These are phyloP conservation scores for Adenanthera pavonina DNA, from an alignment of 306 rosid genomes.

Conservation along the genomic window DNA sequence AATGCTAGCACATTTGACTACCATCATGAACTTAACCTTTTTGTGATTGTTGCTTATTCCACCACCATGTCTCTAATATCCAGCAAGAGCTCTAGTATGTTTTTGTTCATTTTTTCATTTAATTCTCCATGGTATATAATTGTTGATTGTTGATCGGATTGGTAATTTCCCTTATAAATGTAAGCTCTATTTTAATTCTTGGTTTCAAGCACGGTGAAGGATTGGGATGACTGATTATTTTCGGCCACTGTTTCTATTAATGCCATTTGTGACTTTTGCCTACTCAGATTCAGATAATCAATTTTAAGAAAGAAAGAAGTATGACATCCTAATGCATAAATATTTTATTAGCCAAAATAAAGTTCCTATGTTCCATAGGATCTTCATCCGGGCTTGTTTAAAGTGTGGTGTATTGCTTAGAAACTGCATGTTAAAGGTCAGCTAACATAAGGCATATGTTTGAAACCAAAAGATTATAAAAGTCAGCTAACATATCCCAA, in stretches of 20 bases:
- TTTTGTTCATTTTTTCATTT: slow-evolving; percentile 36
- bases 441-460: slow-evolving; percentile 69
- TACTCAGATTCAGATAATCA: slow-evolving; percentile 19
- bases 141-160: slow-evolving; percentile 26
- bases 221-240: slow-evolving; percentile 38
- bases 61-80: slow-evolving; percentile 41
- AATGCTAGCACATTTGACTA: slow-evolving; percentile 62
- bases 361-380: slow-evolving; percentile 17
- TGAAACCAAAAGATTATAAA: slow-evolving; percentile 60
- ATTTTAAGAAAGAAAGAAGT: not conserved
- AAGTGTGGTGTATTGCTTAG: slow-evolving; percentile 5
- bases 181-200: slow-evolving; percentile 33
- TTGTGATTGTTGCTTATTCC: slow-evolving; percentile 59
- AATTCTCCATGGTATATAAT: slow-evolving; percentile 23
- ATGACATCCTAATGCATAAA: slow-evolving; percentile 12
- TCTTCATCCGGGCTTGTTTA: not conserved
- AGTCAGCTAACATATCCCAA: slow-evolving; percentile 76
- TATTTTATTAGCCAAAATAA: slow-evolving; percentile 27
- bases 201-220: slow-evolving; percentile 22
- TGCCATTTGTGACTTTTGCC: slow-evolving; percentile 10
- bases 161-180: slow-evolving; percentile 14
- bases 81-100: slow-evolving; percentile 57
- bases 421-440: slow-evolving; percentile 31
- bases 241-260: slow-evolving; percentile 26
- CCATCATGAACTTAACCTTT: slow-evolving; percentile 67